These are phyloP conservation scores for Auricularia sp. DNA, from an alignment of 768 basidiomycete genomes.

Conservation along the genomic window DNA sequence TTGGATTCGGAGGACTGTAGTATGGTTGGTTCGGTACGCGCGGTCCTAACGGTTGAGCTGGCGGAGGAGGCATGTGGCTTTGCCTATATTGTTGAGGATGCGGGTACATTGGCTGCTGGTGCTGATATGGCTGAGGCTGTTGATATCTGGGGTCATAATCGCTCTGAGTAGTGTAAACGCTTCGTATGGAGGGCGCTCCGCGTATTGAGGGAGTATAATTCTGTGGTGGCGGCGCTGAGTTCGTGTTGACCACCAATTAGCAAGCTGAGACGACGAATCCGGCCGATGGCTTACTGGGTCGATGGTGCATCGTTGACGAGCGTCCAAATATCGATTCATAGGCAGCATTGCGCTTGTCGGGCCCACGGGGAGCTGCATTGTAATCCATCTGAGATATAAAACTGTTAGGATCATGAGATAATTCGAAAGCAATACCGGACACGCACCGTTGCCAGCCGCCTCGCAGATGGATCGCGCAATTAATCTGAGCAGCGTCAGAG, in stretches of 20 bases:
- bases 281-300: conserved; percentile 16
- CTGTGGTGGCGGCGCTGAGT: conserved; percentile 9
- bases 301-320: conserved; percentile 49
- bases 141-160: conserved; percentile 13
- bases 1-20: conserved; percentile 8
- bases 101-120: conserved; percentile 31
- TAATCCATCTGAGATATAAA: background rate
- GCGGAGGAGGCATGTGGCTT: conserved; percentile 29
- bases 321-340: conserved; percentile 86
- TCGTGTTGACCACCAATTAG: conserved; percentile 13
- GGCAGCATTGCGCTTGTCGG: conserved; percentile 62
- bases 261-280: conserved; percentile 8
- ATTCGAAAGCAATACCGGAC: background rate
- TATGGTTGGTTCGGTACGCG: conserved; percentile 12
- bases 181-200: background rate
- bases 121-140: conserved; percentile 21
- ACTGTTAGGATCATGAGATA: background rate
- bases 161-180: background rate
- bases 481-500: too few relatives aligned
- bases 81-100: conserved; percentile 37
- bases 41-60: conserved; percentile 17
- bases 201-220: background rate
- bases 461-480: too few relatives aligned
- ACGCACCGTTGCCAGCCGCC: too few relatives aligned
- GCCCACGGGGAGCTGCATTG: background rate